Evolutionary conservation across 768 basidiomycete genomes (phyloP).

Genomic region (Polyporus arcularius): DNA sequence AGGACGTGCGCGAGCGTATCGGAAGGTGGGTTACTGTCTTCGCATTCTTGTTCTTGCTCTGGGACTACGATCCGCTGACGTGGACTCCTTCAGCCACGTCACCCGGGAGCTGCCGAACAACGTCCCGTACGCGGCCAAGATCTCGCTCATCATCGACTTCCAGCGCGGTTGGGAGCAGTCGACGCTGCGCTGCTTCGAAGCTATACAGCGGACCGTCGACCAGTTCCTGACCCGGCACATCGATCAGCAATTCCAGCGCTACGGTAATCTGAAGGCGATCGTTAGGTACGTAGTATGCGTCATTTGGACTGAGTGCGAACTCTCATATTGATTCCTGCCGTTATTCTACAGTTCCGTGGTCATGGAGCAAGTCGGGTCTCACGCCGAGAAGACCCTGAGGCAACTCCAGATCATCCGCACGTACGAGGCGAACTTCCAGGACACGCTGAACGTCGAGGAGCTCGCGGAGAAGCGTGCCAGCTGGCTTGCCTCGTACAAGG

Average conservation of each 20-base stretch:
- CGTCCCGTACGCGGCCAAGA: slow-evolving; percentile 44
- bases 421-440: too few relatives aligned
- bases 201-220: slow-evolving; percentile 34
- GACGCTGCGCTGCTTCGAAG: slow-evolving; percentile 35
- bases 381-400: too few relatives aligned
- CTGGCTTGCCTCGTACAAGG: too few relatives aligned
- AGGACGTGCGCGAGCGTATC: neutral
- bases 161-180: slow-evolving; percentile 40
- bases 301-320: too few relatives aligned
- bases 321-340: too few relatives aligned
- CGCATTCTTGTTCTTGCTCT: neutral
- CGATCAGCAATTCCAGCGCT: slow-evolving; percentile 41
- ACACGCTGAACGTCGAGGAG: too few relatives aligned
- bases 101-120: slow-evolving; percentile 42
- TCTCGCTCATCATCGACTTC: slow-evolving; percentile 38
- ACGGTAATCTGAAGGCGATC: slow-evolving; percentile 34
- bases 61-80: neutral
- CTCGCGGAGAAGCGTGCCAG: too few relatives aligned
- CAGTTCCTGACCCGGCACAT: slow-evolving; percentile 33
- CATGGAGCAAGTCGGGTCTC: too few relatives aligned
- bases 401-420: too few relatives aligned
- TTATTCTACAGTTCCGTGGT: too few relatives aligned
- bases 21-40: neutral
- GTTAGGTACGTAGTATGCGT: slow-evolving; percentile 33
- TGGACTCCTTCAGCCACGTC: too few relatives aligned